Evolutionary conservation across 2,329 filamentous ascomycete genomes (phyloP), one percentile per base, ranked within the genome.

Genomic region (Aspergillus vadensis): DNA sequence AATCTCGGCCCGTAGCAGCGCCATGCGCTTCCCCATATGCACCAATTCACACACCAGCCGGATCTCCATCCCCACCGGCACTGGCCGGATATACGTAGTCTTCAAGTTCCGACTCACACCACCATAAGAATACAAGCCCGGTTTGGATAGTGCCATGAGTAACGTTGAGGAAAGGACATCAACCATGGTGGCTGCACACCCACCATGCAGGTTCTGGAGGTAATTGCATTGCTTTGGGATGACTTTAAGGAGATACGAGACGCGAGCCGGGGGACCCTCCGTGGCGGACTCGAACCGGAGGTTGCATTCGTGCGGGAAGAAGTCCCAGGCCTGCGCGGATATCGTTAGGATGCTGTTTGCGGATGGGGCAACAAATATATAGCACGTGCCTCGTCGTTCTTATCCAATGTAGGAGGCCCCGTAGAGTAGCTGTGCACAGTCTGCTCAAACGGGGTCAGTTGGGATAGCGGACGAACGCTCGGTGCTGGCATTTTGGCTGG

Each of bases 151-250:
- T 39, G 87, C 80, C 9, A 82, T 74, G 12, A 91, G 74, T 3
- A 86, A 79, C 17, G 85, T 72, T 3, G 85, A 85, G 0, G 89
- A 91, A 66, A 85, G 82, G 59, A 84, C 77, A 75, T 92, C 90
- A 65, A 91, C 88, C 4, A 92, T 75, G 0, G 88, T 88, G 2
- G 89, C 84, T 0, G 85, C 81, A 63, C 86, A 88, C 17, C 95
- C 95, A n/a, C 91, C 92, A 76, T 96, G 95, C 70, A 98, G 80
- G 75, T 97, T 98, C 43, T 93, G 94, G 70, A 97, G 78, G 64
- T 91, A 85, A 81, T 98, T 99, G 62, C 93, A 97, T 69, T 98
- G 81, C 71, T 97, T 91, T 17, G 90, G 87, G 36, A 93, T 96
- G 75, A 98, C 96, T 68, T 65, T 74, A 38, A 76, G 63, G 5